Evolutionary conservation across 345 rosid species (phyloP), one percentile per base, ranked within the genome.

Genomic region (Clarkia xantiana): DNA sequence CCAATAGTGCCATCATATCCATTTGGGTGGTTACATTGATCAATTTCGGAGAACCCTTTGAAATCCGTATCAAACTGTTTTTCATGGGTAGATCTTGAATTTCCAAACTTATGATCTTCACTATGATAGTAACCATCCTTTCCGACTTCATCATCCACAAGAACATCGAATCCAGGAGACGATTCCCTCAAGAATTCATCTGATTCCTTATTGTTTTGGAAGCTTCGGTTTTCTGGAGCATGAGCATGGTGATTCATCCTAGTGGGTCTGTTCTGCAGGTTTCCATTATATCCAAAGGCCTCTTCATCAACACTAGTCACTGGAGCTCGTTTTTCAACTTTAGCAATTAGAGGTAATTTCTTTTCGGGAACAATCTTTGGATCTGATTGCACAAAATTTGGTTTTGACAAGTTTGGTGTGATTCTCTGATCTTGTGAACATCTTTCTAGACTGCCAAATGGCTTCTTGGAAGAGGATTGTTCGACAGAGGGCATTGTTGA

Each of bases 81-180:
- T 61, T 57, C 71, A 54, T 81, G 65, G 52, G 59, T 60, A 53
- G 62, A 70, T 63, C 75, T 60, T 6, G 67, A 44, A 49, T 71
- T 72, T 49, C 80, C 77, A 66, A 75, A 84, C 47, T 62, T 79
- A 29, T 3, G 36, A 68, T 84, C 94, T 60, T 78, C 94, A 39
- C 70, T 77, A 36, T 65, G 86, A 62, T 73, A 85, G 62, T 74
- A 89, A 60, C 80, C 83, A 55, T 83, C 54, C 43, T 76, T 84
- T 57, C 78, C 46, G 12, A 67, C 64, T 62, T 90, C 95, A 65
- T 81, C 80, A 53, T 86, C 94, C 63, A 90, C 97, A 58, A 90
- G 94, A 64, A 90, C 97, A 75, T 90, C 96, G 71, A 83, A 79
- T 42, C 87, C 97, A 60, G 97, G 97, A 64, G 96, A 83, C 7